phyloP scores from a whole-genome alignment of 352 stramenopile genomes.

The Phytophthora sp. region DNA sequence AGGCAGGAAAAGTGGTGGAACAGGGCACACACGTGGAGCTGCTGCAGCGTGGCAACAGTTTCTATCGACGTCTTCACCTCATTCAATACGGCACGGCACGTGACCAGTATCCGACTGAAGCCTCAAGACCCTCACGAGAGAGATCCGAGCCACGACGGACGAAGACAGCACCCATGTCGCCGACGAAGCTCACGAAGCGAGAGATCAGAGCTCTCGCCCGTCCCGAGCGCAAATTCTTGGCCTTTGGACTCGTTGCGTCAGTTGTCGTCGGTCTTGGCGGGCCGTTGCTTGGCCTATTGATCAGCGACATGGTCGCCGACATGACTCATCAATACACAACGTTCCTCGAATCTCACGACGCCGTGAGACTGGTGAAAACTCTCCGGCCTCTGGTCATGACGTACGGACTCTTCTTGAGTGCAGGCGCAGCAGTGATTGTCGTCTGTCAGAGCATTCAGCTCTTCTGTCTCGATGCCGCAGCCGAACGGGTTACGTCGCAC shows the following conservation, averaged over 20 bases:
- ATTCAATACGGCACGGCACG: constrained; percentile 17
- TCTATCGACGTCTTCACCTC: constrained; percentile 85
- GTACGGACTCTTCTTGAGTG: constrained; percentile 43
- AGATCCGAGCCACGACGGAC: background rate
- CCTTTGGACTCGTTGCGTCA: constrained; percentile 38
- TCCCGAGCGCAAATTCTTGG: constrained; percentile 48
- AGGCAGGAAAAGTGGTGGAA: constrained; percentile 50
- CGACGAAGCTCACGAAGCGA: constrained; percentile 39
- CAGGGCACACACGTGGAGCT: constrained; percentile 55
- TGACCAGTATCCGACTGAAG: constrained; percentile 2
- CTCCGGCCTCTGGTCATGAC: constrained; percentile 21
- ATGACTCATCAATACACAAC: constrained; percentile 42
- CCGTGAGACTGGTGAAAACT: constrained; percentile 1
- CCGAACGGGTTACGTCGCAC: constrained; percentile 57
- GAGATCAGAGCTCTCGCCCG: constrained; percentile 37
- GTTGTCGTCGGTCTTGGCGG: constrained; percentile 41
- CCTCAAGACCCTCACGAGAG: background rate
- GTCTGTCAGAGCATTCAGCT: constrained; percentile 41
- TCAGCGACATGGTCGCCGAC: constrained; percentile 41
- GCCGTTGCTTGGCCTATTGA: constrained; percentile 40
- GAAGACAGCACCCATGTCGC: constrained; percentile 10
- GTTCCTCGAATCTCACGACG: constrained; percentile 35
- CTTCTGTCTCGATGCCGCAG: constrained; percentile 53
- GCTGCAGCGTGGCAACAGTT: constrained; percentile 58
- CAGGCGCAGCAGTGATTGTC: constrained; percentile 38